Evolutionary conservation across 1,284 basidiomycete genomes (phyloP), one percentile per base, ranked within the genome.

Genomic region (Apiotrichum sp.): DNA sequence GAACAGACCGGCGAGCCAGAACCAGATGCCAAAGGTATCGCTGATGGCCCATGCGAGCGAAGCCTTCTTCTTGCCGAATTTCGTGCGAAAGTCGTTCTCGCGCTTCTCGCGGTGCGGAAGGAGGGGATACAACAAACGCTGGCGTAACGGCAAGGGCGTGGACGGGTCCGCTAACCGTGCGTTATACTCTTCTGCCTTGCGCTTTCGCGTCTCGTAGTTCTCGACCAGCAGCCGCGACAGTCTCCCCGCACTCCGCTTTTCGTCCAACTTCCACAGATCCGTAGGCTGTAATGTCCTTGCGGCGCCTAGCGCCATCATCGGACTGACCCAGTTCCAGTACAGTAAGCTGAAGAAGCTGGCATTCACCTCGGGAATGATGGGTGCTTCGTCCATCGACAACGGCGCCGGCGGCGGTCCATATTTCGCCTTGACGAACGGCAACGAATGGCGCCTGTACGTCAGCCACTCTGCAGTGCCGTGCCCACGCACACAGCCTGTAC

Each of bases 231-330:
- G 78, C 6, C 82, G 77, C 1, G 87, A 85, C 47, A 92, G 82
- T 13, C 77, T 78, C 22, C 82, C 82, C 13, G 84, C 77, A 47
- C 84, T 81, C 47, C 77, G 68, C 5, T 65, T 66, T 2, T 72
- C 67, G 59, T 86, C 84, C 45, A 93, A 83, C 70, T 84, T 86
- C 81, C 87, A 93, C n/a, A 95, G 78, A 74, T 96, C 92, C 0
- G 85, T 78, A 0, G 86, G 83, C 70, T 92, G 86, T 4, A 95
- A 80, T 1, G 91, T 86, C 5, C 91, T 82, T 13, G 84, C 81
- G 9, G 78, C 77, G 13, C 80, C 80, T 1, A 77, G 66, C 3
- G 76, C 77, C 72, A 90, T 81, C 51, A 91, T 77, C 2, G 84
- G 82, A 0, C 83, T 85, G 51, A 93, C 81, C 90, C 90, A 95